Evolutionary conservation across 169 alveolate genomes (phyloP).

Genomic region (Cyclospora cayetanensis): DNA sequence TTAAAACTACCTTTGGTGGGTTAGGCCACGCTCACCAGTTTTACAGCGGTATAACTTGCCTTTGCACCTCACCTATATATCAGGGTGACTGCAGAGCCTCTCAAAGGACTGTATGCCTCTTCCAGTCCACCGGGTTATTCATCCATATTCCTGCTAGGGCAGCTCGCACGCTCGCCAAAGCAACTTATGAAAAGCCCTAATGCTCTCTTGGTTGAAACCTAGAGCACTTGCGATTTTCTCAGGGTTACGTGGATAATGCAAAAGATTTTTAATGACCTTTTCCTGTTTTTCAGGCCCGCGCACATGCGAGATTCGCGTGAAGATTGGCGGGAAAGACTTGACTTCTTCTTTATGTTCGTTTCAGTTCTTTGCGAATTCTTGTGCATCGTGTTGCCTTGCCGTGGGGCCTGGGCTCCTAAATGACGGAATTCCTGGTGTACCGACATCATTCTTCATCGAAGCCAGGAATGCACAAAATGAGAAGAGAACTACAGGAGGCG

Average conservation of each 20-base stretch:
- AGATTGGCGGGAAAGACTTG: constrained; percentile 90
- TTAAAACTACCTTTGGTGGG: constrained; percentile 84
- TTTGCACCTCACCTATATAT: too few species aligned
- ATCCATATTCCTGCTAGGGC: too few species aligned
- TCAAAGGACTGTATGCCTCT: too few species aligned
- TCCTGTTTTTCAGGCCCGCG: constrained; percentile 81
- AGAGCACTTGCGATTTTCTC: too few species aligned
- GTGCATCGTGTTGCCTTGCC: constrained; percentile 91
- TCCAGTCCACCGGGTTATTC: too few species aligned
- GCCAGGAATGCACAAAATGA: constrained; percentile 91
- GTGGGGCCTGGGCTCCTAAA: constrained; percentile 94
- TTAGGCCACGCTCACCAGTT: not conserved
- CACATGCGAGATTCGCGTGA: constrained; percentile 91
- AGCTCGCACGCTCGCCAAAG: not conserved
- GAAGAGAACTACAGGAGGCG: constrained; percentile 93
- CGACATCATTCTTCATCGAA: constrained; percentile 88
- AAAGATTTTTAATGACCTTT: too few species aligned
- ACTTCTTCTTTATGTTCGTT: constrained; percentile 88
- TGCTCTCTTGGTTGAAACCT: not conserved
- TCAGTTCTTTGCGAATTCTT: constrained; percentile 91
- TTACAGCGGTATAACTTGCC: too few species aligned
- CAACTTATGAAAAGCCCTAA: not conserved
- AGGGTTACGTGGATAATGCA: too few species aligned
- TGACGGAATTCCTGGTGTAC: constrained; percentile 86
- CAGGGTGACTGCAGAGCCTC: too few species aligned